phyloP scores from a whole-genome alignment of 2,329 filamentous ascomycete genomes.

The Botrytis tulipae region DNA sequence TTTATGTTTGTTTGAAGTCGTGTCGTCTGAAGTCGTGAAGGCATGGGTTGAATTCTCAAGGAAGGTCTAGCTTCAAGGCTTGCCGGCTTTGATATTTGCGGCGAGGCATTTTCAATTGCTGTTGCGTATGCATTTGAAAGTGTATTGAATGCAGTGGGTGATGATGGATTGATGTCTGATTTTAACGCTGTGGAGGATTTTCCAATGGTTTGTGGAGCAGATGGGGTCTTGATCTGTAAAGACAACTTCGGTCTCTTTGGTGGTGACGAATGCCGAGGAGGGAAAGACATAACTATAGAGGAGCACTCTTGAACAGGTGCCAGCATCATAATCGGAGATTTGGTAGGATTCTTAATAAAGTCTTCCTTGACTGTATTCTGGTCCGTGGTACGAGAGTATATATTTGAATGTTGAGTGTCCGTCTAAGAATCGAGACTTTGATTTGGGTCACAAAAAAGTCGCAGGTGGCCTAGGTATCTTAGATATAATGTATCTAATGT shows the following conservation, averaged over 20 bases:
- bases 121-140: constrained; percentile 64
- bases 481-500: constrained; percentile 3
- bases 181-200: constrained; percentile 46
- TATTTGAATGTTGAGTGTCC: neutral
- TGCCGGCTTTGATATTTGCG: constrained; percentile 41
- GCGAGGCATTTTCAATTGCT: constrained; percentile 58
- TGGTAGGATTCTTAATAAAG: constrained; percentile 15
- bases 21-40: constrained; percentile 24
- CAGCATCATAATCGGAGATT: constrained; percentile 33
- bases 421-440: constrained; percentile 12
- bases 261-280: constrained; percentile 32
- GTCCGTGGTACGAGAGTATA: neutral
- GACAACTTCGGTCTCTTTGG: constrained; percentile 52
- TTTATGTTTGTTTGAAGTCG: constrained; percentile 36
- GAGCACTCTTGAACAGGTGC: constrained; percentile 30
- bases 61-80: constrained; percentile 42
- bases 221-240: constrained; percentile 52
- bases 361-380: neutral
- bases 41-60: constrained; percentile 38
- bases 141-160: constrained; percentile 64
- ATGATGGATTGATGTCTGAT: constrained; percentile 52
- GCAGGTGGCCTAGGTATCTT: constrained; percentile 8
- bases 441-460: constrained; percentile 21
- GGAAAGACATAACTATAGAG: constrained; percentile 34
- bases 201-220: constrained; percentile 42